Conservation (phyloP, 2,329 filamentous ascomycete genomes). For the Apiospora hydei region DNA sequence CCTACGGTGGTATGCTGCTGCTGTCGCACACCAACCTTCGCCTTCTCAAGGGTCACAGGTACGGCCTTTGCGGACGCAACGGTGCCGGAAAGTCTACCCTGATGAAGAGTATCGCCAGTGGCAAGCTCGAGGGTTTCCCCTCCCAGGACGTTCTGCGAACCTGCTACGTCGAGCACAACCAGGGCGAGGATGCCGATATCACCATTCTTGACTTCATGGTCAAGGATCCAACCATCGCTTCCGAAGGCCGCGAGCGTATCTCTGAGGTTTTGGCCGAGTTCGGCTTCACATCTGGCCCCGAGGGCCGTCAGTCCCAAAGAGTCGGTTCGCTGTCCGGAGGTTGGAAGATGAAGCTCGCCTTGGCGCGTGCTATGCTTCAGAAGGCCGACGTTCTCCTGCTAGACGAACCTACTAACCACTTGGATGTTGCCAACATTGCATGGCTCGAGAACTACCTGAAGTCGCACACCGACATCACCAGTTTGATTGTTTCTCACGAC, state of each 20-base stretch:
- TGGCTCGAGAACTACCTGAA: slow-evolving; percentile 97
- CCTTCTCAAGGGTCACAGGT: slow-evolving; percentile 94
- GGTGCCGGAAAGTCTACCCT: slow-evolving; percentile 99
- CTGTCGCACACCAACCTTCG: slow-evolving; percentile 95
- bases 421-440: slow-evolving; percentile 94
- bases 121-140: slow-evolving; percentile 97
- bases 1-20: slow-evolving; percentile 96
- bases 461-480: slow-evolving; percentile 94
- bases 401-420: slow-evolving; percentile 98
- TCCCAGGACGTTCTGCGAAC: slow-evolving; percentile 90
- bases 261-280: slow-evolving; percentile 86
- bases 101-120: slow-evolving; percentile 94
- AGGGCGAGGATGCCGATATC: slow-evolving; percentile 95
- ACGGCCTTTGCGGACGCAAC: slow-evolving; percentile 95
- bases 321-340: slow-evolving; percentile 96
- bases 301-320: slow-evolving; percentile 81
- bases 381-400: slow-evolving; percentile 94
- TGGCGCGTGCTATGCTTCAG: slow-evolving; percentile 96
- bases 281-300: slow-evolving; percentile 89
- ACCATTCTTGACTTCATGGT: slow-evolving; percentile 93
- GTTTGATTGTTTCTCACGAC: slow-evolving; percentile 98
- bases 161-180: slow-evolving; percentile 99
- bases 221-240: slow-evolving; percentile 86
- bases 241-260: slow-evolving; percentile 82
- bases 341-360: slow-evolving; percentile 99